A percentile compares a stretch with the other conserved stretches of the same genome.
These are phyloP conservation scores for Heritiera fomes DNA, from an alignment of 345 rosid species.

Conservation along the genomic window DNA sequence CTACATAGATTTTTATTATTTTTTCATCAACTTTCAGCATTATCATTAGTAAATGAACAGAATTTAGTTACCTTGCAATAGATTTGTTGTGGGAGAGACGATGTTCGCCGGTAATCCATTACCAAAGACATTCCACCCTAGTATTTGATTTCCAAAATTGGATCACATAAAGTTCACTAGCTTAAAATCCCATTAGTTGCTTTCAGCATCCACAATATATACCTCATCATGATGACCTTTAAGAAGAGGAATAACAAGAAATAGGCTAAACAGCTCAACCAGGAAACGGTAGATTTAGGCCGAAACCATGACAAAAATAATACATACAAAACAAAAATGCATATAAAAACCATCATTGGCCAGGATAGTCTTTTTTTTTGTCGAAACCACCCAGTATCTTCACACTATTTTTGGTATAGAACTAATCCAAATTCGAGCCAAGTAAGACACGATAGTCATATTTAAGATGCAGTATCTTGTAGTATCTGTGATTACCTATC, in stretches of 20 bases:
- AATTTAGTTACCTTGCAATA: neutral
- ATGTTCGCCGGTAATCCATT: neutral
- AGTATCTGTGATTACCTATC: too few relatives aligned
- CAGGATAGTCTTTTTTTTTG: too few relatives aligned
- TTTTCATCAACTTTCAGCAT: too few relatives aligned
- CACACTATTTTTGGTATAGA: too few relatives aligned
- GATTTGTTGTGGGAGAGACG: neutral
- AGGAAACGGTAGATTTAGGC: neutral
- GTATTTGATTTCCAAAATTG: constrained; percentile 17
- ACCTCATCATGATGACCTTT: neutral
- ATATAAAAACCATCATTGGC: neutral
- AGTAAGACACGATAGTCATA: too few relatives aligned
- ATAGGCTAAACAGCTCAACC: neutral
- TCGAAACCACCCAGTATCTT: too few relatives aligned
- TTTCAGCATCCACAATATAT: constrained; percentile 10
- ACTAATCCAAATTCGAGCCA: too few relatives aligned
- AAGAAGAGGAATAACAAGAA: neutral
- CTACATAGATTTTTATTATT: too few relatives aligned
- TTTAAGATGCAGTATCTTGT: too few relatives aligned
- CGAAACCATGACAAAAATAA: neutral
- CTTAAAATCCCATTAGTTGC: constrained; percentile 5
- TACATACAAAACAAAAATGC: neutral
- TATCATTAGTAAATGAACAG: neutral
- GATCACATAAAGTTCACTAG: neutral
- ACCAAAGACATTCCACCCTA: neutral